Evolutionary conservation across 2,329 filamentous ascomycete species (phyloP), one percentile per base, ranked within the genome.

Genomic region (Huntiella bhutanensis): DNA sequence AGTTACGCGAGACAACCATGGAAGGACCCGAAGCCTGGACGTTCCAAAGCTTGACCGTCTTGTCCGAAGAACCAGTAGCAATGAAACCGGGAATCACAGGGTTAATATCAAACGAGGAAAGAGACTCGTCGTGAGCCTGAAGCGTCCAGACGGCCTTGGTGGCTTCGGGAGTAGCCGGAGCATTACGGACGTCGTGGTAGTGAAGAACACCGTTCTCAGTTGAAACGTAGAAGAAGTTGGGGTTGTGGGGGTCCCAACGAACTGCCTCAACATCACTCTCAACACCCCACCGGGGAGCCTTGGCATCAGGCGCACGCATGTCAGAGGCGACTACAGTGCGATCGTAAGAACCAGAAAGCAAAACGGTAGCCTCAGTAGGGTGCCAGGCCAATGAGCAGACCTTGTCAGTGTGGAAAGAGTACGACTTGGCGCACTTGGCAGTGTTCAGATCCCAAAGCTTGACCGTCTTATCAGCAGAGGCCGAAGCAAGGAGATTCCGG

Each of bases 391-490:
- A 67, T 16, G 88, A 85, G 71, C 87, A 98, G 53, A 96, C 87
- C 67, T 98, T 98, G 70, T 95, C 91, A 33, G 84, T 93, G 65
- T 98, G 91, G 64, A 93, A 84, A 12, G 75, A 72, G 69, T 98
- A 98, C 39, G 87, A 95, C 66, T 95, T 91, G 56, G 91, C 91
- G 62, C 86, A 94, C 62, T 80, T 86, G 51, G 82, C 74, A 3
- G 85, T 95, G 66, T 86, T 83, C 52, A 98, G 68, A 60, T 98
- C 91, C 91, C 91, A 98, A 15, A 98, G 73, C 68, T 98, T 98
- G 57, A 96, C 79, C 2, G 91, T 98, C 66, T 87, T 86, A 66
- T 98, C 91, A 15, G 91, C 91, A 1, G 91, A 98, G 2, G 83
- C 85, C 1, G 88, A 96, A 10, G 91, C 91, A 40, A 98, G 75